A percentile compares a stretch with the other conserved stretches of the same genome.
phyloP scores from a whole-genome alignment of 2,329 filamentous ascomycete species.

The Ilyonectria sp. region DNA sequence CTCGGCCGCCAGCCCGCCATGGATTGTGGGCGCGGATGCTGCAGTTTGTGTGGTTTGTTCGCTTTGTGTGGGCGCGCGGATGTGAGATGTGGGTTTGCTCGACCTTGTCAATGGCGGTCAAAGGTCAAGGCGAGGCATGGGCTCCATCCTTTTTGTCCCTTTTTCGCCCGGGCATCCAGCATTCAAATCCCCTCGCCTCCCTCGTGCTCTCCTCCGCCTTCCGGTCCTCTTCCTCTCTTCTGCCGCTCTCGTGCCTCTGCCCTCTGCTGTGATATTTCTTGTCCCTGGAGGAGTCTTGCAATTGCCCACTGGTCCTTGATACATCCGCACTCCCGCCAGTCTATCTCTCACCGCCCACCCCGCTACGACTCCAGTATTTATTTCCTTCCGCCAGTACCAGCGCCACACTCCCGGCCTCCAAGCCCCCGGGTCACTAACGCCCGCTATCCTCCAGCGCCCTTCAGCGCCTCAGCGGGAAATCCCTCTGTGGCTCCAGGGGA shows the following conservation, averaged over 20 bases:
- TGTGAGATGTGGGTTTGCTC: constrained; percentile 2
- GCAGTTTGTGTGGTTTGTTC: not conserved
- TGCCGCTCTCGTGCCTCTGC: constrained; percentile 5
- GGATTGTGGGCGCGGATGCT: not conserved
- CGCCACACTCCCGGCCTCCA: not conserved
- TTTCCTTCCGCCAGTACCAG: not conserved
- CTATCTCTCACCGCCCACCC: not conserved
- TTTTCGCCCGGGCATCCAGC: constrained; percentile 16
- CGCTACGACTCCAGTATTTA: constrained; percentile 1
- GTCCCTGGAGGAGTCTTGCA: constrained; percentile 7
- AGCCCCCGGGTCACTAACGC: not conserved
- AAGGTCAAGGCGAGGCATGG: constrained; percentile 10
- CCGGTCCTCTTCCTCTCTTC: constrained; percentile 6
- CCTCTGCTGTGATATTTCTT: not conserved
- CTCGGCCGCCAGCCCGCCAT: not conserved
- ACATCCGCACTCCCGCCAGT: not conserved
- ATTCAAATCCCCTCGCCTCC: constrained; percentile 30
- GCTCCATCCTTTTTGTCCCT: constrained; percentile 23
- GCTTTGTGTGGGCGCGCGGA: not conserved
- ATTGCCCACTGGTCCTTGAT: constrained; percentile 1
- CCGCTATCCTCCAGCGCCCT: not conserved
- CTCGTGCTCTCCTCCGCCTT: constrained; percentile 9
- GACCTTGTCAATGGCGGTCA: constrained; percentile 1
- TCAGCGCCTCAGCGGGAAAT: constrained; percentile 8
- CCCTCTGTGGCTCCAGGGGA: constrained; percentile 22